These are phyloP conservation scores for Alternaria dauci DNA, from an alignment of 2,329 filamentous ascomycete genomes.

Conservation along the genomic window DNA sequence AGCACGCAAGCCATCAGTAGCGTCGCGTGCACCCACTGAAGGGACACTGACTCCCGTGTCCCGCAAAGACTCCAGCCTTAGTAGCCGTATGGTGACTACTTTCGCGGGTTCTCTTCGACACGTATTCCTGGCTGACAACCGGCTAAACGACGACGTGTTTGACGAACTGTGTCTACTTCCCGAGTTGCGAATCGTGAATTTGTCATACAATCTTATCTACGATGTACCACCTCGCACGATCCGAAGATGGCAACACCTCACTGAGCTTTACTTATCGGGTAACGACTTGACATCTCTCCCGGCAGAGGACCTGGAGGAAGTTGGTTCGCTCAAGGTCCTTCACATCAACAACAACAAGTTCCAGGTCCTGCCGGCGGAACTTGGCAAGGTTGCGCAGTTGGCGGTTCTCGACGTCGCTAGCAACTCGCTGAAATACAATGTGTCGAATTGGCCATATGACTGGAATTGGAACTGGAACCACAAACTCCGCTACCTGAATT, in stretches of 20 bases:
- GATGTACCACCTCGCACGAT: constrained; percentile 91
- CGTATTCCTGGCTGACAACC: constrained; percentile 90
- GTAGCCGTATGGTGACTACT: constrained; percentile 79
- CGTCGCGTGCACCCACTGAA: constrained; percentile 72
- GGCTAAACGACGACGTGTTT: constrained; percentile 93
- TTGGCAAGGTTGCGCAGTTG: constrained; percentile 91
- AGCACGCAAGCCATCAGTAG: constrained; percentile 78
- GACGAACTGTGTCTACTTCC: constrained; percentile 84
- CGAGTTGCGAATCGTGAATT: constrained; percentile 86
- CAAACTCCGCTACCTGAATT: constrained; percentile 91
- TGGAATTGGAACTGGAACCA: constrained; percentile 99
- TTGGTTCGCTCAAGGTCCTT: constrained; percentile 83
- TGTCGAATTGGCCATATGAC: constrained; percentile 98
- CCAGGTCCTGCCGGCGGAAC: constrained; percentile 92
- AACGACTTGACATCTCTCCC: constrained; percentile 93
- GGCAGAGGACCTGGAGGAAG: constrained; percentile 91
- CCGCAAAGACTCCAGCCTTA: constrained; percentile 90
- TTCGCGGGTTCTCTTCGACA: constrained; percentile 87
- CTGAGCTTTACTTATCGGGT: constrained; percentile 92
- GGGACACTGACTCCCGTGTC: constrained; percentile 65
- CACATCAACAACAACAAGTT: constrained; percentile 99
- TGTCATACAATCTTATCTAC: constrained; percentile 93
- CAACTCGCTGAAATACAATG: constrained; percentile 97
- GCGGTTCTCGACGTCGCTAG: constrained; percentile 93
- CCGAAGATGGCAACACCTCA: constrained; percentile 86